A percentile compares a stretch with the other conserved stretches of the same genome.
These are phyloP conservation scores for Pyrenochaeta sp. DNA, from an alignment of 2,329 filamentous ascomycete genomes.

Conservation along the genomic window DNA sequence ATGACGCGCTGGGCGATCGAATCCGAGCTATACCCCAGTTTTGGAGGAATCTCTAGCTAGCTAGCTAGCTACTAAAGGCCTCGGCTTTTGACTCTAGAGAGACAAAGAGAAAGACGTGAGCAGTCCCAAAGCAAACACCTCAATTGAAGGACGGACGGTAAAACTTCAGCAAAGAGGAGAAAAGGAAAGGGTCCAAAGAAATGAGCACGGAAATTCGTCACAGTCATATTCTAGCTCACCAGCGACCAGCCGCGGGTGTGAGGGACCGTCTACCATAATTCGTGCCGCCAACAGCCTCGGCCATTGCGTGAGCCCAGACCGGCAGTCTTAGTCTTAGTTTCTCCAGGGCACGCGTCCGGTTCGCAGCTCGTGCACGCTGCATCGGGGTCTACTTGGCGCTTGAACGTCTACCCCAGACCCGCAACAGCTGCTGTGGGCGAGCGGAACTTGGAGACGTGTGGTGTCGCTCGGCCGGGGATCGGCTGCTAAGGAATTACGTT, in stretches of 20 bases:
- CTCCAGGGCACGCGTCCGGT: slow-evolving; percentile 27
- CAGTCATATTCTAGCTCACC: slow-evolving; percentile 32
- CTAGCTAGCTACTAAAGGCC: slow-evolving; percentile 24
- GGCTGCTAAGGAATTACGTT: slow-evolving; percentile 30
- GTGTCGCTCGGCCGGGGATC: slow-evolving; percentile 40
- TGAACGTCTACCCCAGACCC: slow-evolving; percentile 39
- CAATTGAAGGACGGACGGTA: slow-evolving; percentile 3
- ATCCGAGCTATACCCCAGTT: slow-evolving; percentile 15
- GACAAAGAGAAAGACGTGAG: slow-evolving; percentile 25
- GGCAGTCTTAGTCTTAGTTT: slow-evolving; percentile 7
- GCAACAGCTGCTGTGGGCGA: slow-evolving; percentile 38
- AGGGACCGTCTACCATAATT: slow-evolving; percentile 31
- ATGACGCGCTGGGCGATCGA: slow-evolving; percentile 19
- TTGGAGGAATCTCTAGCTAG: slow-evolving; percentile 27
- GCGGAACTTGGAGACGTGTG: slow-evolving; percentile 37
- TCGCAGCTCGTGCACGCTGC: slow-evolving; percentile 9
- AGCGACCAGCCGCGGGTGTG: slow-evolving; percentile 43
- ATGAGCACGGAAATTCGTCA: slow-evolving; percentile 22
- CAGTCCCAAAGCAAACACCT: slow-evolving; percentile 9
- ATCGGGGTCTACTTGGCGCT: slow-evolving; percentile 27
- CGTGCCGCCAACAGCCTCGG: slow-evolving; percentile 45
- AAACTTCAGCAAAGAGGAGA: slow-evolving; percentile 4
- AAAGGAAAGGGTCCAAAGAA: slow-evolving; percentile 7
- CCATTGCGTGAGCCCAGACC: slow-evolving; percentile 40
- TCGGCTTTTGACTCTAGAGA: slow-evolving; percentile 18